Percentiles rank a stretch among this genome's conserved stretches.
Evolutionary conservation across 306 rosid genomes (phyloP).

Genomic region (Trifolium repens): DNA sequence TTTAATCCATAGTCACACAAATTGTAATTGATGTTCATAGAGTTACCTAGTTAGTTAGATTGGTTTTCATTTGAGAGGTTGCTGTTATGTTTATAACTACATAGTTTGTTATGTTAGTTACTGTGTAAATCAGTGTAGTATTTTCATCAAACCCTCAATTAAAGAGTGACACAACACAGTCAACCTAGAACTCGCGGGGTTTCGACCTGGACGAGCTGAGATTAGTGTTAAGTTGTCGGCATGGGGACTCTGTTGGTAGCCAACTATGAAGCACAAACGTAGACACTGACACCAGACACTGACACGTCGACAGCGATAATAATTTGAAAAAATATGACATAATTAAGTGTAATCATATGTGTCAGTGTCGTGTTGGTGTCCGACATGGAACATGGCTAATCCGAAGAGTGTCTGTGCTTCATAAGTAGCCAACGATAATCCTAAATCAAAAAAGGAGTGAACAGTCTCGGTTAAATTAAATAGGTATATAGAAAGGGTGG

Average conservation of each 20-base stretch:
- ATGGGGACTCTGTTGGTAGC: not conserved
- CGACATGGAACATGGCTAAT: no score
- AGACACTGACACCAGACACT: no score
- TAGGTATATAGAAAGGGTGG: not conserved
- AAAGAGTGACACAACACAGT: no score
- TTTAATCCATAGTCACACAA: no score
- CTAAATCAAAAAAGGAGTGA: not conserved
- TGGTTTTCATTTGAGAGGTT: not conserved
- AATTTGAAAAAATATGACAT: no score
- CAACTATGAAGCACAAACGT: no score
- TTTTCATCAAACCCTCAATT: not conserved
- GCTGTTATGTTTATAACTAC: not conserved
- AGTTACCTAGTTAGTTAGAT: not conserved
- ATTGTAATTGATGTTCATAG: not conserved
- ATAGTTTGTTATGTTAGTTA: not conserved
- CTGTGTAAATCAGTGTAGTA: not conserved
- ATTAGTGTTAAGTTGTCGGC: not conserved
- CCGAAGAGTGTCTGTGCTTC: no score
- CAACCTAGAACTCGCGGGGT: no score
- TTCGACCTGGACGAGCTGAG: not conserved
- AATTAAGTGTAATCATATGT: no score
- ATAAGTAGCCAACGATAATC: not conserved
- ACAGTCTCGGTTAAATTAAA: no score
- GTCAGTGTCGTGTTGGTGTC: no score
- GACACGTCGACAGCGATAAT: no score